Base-by-base conservation (phyloP, 192 early-diverging fungal species). In the Backusella tuberculispora region DNA sequence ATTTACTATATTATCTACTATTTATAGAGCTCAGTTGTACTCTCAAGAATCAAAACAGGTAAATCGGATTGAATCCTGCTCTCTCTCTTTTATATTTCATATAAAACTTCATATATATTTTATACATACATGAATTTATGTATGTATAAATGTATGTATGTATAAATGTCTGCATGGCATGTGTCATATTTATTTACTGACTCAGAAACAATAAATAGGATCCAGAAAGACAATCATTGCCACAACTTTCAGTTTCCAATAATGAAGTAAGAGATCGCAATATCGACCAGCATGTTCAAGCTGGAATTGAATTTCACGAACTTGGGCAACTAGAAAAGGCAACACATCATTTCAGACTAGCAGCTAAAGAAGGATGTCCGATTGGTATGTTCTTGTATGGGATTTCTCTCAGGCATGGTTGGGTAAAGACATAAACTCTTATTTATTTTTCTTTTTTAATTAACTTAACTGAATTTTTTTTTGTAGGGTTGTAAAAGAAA, bases 311-410 rank as follows among this genome's bases (percentile, higher is more conserved):
- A 42, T 88, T 83, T 46, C 93, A 94, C 76, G 93, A 94, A 76
- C 68, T 86, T n/a, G 90, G 90, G 45, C 88, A 93, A 70, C 77
- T 94, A 8, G 90, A 88, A 41, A 91, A 93, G 40, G 92, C 93
- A 5, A 90, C 92, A 0, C 81, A 84, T 29, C 90, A 90, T 68
- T 94, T 94, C 75, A 86, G 85, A 64, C 72, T 88, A n/a, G 93
- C 92, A 3, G 92, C 93, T 15, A 84, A 88, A 26, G 81, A 82
- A 66, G 81, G 89, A 43, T 88, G 84, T 69, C 92, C 92, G 5
- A 79, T 95, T 5, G 92, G 93, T 21, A 89, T 92, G 86, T 89
- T 95, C 73, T 86, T 95, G 74, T 93, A 91, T 75, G 93, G 92
- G 15, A 81, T 95, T 19, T 92, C 93, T 8, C 78, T 93, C 3